Percentiles rank a stretch among this genome's conserved stretches.
Evolutionary conservation across 495 filamentous ascomycete species (phyloP).

Genomic region (Pyronema omphalodes): DNA sequence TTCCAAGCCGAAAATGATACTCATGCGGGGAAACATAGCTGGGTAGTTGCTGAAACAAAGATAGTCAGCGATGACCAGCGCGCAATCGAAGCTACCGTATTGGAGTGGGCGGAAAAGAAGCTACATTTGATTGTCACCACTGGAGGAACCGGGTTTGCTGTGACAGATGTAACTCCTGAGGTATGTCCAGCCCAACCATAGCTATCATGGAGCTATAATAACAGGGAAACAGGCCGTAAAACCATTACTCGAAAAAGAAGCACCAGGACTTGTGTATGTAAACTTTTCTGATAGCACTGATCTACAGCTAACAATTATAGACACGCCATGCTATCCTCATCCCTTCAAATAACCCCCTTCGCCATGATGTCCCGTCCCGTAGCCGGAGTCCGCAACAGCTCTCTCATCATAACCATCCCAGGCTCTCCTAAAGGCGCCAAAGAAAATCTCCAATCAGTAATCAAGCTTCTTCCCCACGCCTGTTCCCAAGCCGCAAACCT

Average conservation of each 20-base stretch:
- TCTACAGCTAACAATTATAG: conserved; percentile 25
- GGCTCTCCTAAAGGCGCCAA: conserved; percentile 93
- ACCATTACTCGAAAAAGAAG: conserved; percentile 67
- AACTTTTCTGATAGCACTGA: neutral
- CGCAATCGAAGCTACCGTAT: conserved; percentile 56
- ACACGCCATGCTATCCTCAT: conserved; percentile 83
- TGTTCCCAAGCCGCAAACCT: conserved; percentile 67
- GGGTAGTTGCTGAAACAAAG: conserved; percentile 45
- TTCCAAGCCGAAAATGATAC: conserved; percentile 42
- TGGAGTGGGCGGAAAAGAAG: conserved; percentile 39
- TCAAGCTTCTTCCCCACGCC: conserved; percentile 82
- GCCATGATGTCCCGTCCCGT: conserved; percentile 95
- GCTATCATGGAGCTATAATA: neutral
- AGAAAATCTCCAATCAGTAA: conserved; percentile 82
- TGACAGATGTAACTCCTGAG: conserved; percentile 79
- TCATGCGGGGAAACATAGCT: conserved; percentile 28
- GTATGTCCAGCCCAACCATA: conserved; percentile 28
- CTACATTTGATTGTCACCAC: conserved; percentile 70
- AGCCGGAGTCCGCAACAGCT: conserved; percentile 67
- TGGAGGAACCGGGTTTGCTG: conserved; percentile 85
- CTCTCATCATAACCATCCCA: conserved; percentile 76
- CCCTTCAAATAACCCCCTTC: conserved; percentile 75
- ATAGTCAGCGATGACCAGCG: conserved; percentile 67
- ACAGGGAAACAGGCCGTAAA: conserved; percentile 45
- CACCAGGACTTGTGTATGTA: conserved; percentile 67